Evolutionary conservation across 225 moss, liverwort and hornwort genomes (phyloP).

Genomic region (Asterella californica): DNA sequence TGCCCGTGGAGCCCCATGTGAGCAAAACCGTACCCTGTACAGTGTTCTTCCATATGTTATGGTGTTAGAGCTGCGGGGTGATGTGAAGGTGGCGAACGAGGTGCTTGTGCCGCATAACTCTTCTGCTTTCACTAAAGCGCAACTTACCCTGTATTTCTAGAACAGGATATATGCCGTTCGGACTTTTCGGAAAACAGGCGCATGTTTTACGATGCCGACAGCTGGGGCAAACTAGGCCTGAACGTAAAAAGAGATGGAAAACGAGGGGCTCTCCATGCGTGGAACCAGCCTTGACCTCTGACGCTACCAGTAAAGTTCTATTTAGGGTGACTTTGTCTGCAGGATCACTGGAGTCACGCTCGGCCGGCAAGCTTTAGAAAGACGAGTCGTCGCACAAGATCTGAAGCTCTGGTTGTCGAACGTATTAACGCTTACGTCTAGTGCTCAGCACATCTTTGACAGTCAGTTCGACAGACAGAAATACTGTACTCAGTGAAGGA

Average conservation of each 20-base stretch:
- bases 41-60: too few relatives aligned
- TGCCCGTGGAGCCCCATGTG: constrained; percentile 86
- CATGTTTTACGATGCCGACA: neutral
- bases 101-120: neutral
- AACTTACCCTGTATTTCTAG: too few relatives aligned
- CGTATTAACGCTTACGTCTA: constrained; percentile 36
- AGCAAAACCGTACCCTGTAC: neutral
- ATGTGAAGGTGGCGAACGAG: neutral
- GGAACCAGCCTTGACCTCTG: neutral
- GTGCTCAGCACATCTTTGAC: too few relatives aligned
- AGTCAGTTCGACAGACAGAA: neutral
- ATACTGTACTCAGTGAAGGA: too few relatives aligned
- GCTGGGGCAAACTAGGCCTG: neutral
- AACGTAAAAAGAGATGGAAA: neutral
- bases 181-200: neutral
- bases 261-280: neutral
- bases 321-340: constrained; percentile 14
- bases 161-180: neutral
- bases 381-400: constrained; percentile 97
- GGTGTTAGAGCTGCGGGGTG: neutral
- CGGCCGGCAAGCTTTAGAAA: constrained; percentile 82
- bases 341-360: constrained; percentile 70
- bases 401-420: constrained; percentile 96
- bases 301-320: neutral
- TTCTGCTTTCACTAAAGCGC: neutral